phyloP scores from a whole-genome alignment of 768 basidiomycete species.

The Lentinula sp. region DNA sequence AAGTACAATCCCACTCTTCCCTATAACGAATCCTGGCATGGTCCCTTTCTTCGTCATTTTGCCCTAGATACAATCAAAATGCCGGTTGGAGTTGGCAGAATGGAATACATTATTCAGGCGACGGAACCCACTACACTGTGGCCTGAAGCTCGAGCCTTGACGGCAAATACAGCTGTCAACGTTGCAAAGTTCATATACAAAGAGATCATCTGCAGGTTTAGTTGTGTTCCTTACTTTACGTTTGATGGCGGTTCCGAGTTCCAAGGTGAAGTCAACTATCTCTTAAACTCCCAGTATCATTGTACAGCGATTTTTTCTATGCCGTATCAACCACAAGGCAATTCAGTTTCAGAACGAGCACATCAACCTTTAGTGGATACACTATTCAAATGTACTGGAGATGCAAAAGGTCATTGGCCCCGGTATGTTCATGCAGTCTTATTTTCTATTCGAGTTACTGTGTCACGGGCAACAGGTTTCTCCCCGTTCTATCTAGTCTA shows the following conservation, averaged over 20 bases:
- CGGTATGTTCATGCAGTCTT: constrained; percentile 16
- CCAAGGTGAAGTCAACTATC: constrained; percentile 14
- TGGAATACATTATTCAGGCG: constrained; percentile 20
- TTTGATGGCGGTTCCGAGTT: constrained; percentile 26
- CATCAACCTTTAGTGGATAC: constrained; percentile 19
- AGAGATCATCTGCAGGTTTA: constrained; percentile 21
- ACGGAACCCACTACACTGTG: constrained; percentile 15
- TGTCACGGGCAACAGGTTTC: constrained; percentile 20
- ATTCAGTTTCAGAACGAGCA: constrained; percentile 21
- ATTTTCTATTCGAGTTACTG: constrained; percentile 19
- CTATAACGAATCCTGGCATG: constrained; percentile 13
- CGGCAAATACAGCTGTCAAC: constrained; percentile 5
- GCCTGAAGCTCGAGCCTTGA: constrained; percentile 15
- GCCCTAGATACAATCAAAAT: constrained; percentile 23
- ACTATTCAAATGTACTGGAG: constrained; percentile 14
- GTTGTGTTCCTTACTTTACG: constrained; percentile 13
- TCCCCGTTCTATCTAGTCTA: constrained; percentile 24
- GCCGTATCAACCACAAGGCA: constrained; percentile 22
- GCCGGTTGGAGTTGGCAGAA: constrained; percentile 14
- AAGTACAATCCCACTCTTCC: constrained; percentile 14
- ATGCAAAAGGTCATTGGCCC: constrained; percentile 19
- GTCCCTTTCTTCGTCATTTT: constrained; percentile 18
- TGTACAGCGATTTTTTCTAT: constrained; percentile 21
- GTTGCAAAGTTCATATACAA: constrained; percentile 24
- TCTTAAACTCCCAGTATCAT: constrained; percentile 17